Evolutionary conservation across 805 yeast genomes (phyloP).

Genomic region (Candida broadrunensis): DNA sequence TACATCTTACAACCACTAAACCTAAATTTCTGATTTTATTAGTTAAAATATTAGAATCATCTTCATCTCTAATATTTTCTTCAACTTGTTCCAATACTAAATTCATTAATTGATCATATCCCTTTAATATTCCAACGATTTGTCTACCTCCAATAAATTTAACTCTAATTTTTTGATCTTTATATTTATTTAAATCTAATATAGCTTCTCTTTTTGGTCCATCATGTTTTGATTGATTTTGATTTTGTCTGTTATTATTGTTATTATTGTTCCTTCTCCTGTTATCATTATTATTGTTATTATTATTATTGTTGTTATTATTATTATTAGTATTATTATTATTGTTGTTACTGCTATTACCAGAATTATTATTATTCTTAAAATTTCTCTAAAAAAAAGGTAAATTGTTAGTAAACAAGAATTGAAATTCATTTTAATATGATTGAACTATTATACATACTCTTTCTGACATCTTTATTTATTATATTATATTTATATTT

Average conservation of each 20-base stretch:
- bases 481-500: background rate
- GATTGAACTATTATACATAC: slow-evolving; percentile 3
- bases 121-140: slow-evolving; percentile 77
- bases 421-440: background rate
- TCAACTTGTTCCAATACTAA: slow-evolving; percentile 67
- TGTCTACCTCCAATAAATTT: slow-evolving; percentile 85
- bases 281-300: slow-evolving; percentile 7
- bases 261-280: slow-evolving; percentile 20
- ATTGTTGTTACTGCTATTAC: background rate
- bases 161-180: slow-evolving; percentile 70
- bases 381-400: too few relatives aligned
- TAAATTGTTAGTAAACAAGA: background rate
- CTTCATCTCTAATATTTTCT: slow-evolving; percentile 69
- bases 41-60: slow-evolving; percentile 53
- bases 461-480: slow-evolving; percentile 6
- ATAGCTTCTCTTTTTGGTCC: slow-evolving; percentile 92
- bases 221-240: slow-evolving; percentile 34
- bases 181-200: slow-evolving; percentile 72
- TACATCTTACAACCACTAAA: slow-evolving; percentile 82
- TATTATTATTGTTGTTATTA: slow-evolving; percentile 5
- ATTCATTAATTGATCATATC: slow-evolving; percentile 80
- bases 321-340: background rate
- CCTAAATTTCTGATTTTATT: slow-evolving; percentile 68
- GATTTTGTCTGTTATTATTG: slow-evolving; percentile 5
- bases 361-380: background rate